Evolutionary conservation across 352 stramenopile genomes (phyloP).

Genomic region (Phytophthora crassamura): DNA sequence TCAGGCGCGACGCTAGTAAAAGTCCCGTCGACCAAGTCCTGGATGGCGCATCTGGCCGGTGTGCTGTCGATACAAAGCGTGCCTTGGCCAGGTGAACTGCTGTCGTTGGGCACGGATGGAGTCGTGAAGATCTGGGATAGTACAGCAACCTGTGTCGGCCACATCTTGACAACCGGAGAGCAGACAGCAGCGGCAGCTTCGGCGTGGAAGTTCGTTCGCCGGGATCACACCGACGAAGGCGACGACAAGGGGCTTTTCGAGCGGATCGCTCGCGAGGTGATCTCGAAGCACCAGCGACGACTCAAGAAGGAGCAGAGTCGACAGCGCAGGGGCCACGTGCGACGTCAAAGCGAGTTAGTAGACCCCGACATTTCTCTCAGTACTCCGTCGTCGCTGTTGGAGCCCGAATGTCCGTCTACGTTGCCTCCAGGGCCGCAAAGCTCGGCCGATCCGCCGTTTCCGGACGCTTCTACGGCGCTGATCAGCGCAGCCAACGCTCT

Average conservation of each 20-base stretch:
- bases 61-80: constrained; percentile 49
- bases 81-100: constrained; percentile 50
- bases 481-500: constrained; percentile 31
- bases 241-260: constrained; percentile 39
- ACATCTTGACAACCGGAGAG: constrained; percentile 48
- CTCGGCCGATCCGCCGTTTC: constrained; percentile 8
- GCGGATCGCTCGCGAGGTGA: constrained; percentile 48
- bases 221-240: constrained; percentile 37
- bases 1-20: constrained; percentile 11
- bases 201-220: constrained; percentile 64
- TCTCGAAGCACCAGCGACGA: constrained; percentile 46
- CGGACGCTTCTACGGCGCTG: constrained; percentile 29
- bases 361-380: neutral
- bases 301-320: constrained; percentile 32
- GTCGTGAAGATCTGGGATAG: constrained; percentile 62
- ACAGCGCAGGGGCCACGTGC: constrained; percentile 21
- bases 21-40: constrained; percentile 41
- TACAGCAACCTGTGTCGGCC: constrained; percentile 45
- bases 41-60: constrained; percentile 48
- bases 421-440: neutral
- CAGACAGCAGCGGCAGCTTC: constrained; percentile 22
- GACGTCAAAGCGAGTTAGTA: constrained; percentile 4
- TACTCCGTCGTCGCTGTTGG: constrained; percentile 15
- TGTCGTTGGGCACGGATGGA: constrained; percentile 52
- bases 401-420: constrained; percentile 19